Evolutionary conservation across 1,284 basidiomycete species (phyloP).

Genomic region (Sporisorium exsertum): DNA sequence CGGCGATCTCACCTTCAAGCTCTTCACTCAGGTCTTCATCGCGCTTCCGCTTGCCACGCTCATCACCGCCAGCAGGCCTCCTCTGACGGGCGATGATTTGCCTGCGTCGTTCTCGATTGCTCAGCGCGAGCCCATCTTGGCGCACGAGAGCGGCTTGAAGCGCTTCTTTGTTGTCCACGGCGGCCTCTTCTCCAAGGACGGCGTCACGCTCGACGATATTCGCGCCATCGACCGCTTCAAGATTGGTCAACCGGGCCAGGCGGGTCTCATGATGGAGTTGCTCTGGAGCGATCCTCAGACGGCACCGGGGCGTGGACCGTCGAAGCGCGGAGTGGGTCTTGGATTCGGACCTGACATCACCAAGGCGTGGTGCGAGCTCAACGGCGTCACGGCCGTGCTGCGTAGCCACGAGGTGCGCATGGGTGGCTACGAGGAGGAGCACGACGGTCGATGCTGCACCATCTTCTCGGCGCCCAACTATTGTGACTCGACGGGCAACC

Average conservation of each 20-base stretch:
- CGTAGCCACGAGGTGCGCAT: conserved; percentile 97
- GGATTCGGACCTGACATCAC: conserved; percentile 82
- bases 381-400: conserved; percentile 87
- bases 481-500: conserved; percentile 70
- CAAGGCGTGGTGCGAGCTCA: conserved; percentile 83
- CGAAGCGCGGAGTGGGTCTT: conserved; percentile 95
- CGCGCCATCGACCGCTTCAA: conserved; percentile 83
- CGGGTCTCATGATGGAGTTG: conserved; percentile 87
- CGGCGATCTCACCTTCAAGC: conserved; percentile 65
- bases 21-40: conserved; percentile 65
- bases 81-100: conserved; percentile 65
- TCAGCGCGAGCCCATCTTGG: conserved; percentile 75
- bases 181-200: conserved; percentile 94
- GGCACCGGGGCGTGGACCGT: conserved; percentile 88
- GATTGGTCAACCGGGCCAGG: conserved; percentile 90
- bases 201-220: conserved; percentile 91
- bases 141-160: conserved; percentile 79
- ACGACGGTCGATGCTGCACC: conserved; percentile 87
- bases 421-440: conserved; percentile 85
- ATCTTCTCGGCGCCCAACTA: conserved; percentile 72
- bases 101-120: conserved; percentile 55
- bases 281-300: conserved; percentile 88
- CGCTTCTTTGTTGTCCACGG: conserved; percentile 93
- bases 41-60: conserved; percentile 83
- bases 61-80: conserved; percentile 79